Evolutionary conservation across 176 grass and related monocot genomes (phyloP), one percentile per base, ranked within the genome.

Genomic region (Avena atlantica): DNA sequence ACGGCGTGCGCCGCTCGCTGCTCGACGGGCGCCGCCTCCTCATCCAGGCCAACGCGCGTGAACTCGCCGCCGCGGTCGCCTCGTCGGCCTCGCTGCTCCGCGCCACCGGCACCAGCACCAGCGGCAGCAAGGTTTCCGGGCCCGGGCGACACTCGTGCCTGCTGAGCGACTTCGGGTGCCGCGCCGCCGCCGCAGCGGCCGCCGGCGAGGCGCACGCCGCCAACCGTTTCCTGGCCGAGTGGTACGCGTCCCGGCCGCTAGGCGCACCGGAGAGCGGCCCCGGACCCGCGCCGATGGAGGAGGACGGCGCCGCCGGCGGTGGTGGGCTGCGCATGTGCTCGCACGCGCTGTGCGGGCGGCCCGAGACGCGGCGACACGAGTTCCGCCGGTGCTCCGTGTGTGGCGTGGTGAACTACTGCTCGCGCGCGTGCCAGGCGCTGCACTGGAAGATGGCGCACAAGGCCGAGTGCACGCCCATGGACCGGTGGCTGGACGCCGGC

Each of bases 371-470:
- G 61, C 91, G 85, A 13, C 91, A 96, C 42, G 91, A 93, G 78
- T 96, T 96, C 87, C 74, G 94, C 45, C 91, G 94, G 40, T 96
- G 94, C 85, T 96, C 91, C 4, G 90, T 89, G 78, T 96, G 94
- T 68, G 89, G 91, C 67, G 89, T 89, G 15, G 92, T 91, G 48
- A 88, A 89, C 86, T 96, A 96, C 89, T 96, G 94, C 89, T 96
- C 94, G 2, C 94, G 92, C 31, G 94, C 91, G 36, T 96, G 94
- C 89, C 94, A 96, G 84, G 94, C 91, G 42, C 91, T 93, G 79
- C 85, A 96, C 87, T 96, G 94, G 94, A 96, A 93, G 88, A 80
- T 89, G 87, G 45, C 85, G 47, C 94, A 96, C 87, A 93, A 93
- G 80, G 72, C 64, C 11, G 88, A 90, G 74, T 93, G 91, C 78